Evolutionary conservation across 164 flowering plant genomes (phyloP).

Genomic region (Tetracentron sinense): DNA sequence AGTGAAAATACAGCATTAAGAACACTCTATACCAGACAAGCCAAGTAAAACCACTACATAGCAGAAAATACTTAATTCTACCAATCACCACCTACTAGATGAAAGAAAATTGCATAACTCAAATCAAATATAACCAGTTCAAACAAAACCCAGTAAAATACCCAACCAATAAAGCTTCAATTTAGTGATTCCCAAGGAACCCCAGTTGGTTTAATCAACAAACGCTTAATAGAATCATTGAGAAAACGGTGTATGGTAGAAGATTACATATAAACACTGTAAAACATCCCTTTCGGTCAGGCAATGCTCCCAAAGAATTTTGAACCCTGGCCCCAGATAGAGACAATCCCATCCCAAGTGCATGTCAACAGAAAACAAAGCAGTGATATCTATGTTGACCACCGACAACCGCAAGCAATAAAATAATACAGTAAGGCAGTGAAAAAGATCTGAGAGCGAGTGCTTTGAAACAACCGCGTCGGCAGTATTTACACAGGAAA

Average conservation of each 20-base stretch:
- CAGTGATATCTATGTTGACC: background rate
- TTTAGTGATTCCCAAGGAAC: background rate
- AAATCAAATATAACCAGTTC: background rate
- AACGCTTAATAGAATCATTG: background rate
- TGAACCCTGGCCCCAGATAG: background rate
- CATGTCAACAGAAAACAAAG: background rate
- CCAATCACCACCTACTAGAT: background rate
- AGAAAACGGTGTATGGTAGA: background rate
- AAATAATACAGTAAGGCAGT: background rate
- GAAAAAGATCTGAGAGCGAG: background rate
- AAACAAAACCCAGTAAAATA: background rate
- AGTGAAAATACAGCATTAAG: background rate
- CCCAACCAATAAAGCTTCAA: background rate
- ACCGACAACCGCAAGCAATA: slow-evolving; percentile 9
- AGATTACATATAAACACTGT: background rate
- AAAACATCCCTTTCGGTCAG: background rate
- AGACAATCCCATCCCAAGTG: background rate
- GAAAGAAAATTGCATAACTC: background rate
- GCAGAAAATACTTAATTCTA: no score
- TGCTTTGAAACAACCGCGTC: background rate
- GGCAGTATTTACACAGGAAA: background rate
- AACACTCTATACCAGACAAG: background rate
- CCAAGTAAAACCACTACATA: background rate
- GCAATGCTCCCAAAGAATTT: background rate
- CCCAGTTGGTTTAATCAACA: background rate